Evolutionary conservation across 2,329 filamentous ascomycete genomes (phyloP).

Genomic region (Purpureocillium takamizusanense): DNA sequence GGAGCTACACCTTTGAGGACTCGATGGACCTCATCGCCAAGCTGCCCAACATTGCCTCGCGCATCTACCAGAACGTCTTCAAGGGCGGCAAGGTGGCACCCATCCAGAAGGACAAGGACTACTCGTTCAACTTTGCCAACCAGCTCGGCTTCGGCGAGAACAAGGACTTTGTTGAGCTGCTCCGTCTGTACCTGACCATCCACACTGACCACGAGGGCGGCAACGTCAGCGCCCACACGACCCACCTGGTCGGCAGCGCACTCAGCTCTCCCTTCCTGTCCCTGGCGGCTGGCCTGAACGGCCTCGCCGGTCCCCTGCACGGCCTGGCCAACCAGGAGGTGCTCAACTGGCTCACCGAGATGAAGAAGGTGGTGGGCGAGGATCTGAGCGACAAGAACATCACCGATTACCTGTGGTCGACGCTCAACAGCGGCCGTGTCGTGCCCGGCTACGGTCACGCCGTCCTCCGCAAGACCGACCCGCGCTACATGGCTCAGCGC

Average conservation of each 20-base stretch:
- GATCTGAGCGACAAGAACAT: conserved; percentile 95
- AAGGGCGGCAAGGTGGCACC: conserved; percentile 97
- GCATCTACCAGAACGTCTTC: conserved; percentile 99
- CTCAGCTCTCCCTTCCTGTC: conserved; percentile 97
- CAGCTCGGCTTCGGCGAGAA: conserved; percentile 95
- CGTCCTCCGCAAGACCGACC: conserved; percentile 98
- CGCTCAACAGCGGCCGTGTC: conserved; percentile 89
- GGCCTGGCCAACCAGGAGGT: conserved; percentile 99
- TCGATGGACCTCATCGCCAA: conserved; percentile 99
- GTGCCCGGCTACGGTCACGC: conserved; percentile 98
- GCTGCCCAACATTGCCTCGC: conserved; percentile 93
- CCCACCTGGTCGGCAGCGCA: conserved; percentile 92
- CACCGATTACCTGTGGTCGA: conserved; percentile 98
- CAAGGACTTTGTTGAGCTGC: conserved; percentile 93
- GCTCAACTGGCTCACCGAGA: conserved; percentile 96
- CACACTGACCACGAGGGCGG: conserved; percentile 99
- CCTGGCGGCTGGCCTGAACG: conserved; percentile 91
- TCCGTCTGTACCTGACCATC: conserved; percentile 98
- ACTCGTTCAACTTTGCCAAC: conserved; percentile 98
- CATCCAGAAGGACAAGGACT: conserved; percentile 98
- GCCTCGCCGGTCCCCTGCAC: conserved; percentile 95
- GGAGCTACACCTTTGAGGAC: conserved; percentile 98
- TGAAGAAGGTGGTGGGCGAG: conserved; percentile 91
- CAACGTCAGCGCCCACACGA: conserved; percentile 97
- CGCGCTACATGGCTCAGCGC: conserved; percentile 96